phyloP scores from a whole-genome alignment of 441 rosid genomes.

The Erodium texanum region DNA sequence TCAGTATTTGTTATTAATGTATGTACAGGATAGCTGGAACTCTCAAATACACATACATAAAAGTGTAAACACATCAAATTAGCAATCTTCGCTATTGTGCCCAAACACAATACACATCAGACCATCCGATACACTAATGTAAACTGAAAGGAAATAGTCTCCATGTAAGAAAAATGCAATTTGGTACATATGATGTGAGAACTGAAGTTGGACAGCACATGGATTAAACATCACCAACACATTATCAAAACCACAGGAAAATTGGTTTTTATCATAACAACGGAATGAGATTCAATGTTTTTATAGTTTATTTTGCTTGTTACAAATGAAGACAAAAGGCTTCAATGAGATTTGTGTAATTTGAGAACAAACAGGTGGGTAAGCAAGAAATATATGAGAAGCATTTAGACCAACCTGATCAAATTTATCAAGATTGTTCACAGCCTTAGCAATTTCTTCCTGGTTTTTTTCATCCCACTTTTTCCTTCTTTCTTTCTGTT shows the following conservation, averaged over 20 bases:
- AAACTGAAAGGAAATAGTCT: slow-evolving; percentile 7
- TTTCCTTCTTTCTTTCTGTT: slow-evolving; percentile 78
- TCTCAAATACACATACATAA: neutral
- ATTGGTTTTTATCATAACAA: neutral
- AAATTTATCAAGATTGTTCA: slow-evolving; percentile 65
- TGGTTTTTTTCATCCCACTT: slow-evolving; percentile 83
- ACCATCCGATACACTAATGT: neutral
- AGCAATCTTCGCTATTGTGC: neutral
- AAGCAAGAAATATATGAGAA: slow-evolving; percentile 11
- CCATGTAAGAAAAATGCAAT: neutral
- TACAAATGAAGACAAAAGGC: slow-evolving; percentile 6
- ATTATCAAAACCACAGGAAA: neutral
- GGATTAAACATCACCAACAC: neutral
- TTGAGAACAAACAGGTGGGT: neutral
- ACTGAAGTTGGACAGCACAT: neutral
- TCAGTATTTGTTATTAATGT: neutral
- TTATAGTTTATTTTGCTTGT: neutral
- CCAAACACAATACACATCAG: neutral
- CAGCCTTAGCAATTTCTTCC: slow-evolving; percentile 81
- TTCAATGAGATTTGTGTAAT: neutral
- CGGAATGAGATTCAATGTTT: neutral
- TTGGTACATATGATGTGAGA: neutral
- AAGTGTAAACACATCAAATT: neutral
- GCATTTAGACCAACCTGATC: slow-evolving; percentile 52
- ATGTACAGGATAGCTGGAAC: neutral